phyloP scores from a whole-genome alignment of 176 grass and related monocot genomes.

The Leersia perrieri region DNA sequence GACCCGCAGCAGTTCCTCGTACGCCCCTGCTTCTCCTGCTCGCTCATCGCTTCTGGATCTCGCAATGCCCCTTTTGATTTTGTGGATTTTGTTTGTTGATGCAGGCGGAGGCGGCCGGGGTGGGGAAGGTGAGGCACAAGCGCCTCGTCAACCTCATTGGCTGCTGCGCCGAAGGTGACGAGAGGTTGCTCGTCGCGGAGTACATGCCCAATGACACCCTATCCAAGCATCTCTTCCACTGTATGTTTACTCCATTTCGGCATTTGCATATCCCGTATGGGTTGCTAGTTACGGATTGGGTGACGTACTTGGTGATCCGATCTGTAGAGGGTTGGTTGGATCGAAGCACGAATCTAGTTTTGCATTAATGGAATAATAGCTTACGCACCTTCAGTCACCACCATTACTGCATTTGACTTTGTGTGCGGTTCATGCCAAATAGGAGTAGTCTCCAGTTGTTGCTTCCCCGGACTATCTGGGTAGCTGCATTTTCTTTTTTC shows the following conservation, averaged over 20 bases:
- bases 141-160: slow-evolving; percentile 95
- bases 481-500: background rate
- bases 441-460: slow-evolving; percentile 1
- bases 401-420: slow-evolving; percentile 36
- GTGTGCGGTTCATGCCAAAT: background rate
- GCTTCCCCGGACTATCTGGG: background rate
- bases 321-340: slow-evolving; percentile 26
- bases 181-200: slow-evolving; percentile 92
- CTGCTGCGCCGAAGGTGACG: slow-evolving; percentile 96
- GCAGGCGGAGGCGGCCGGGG: slow-evolving; percentile 82
- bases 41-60: slow-evolving; percentile 9
- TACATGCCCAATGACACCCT: slow-evolving; percentile 99
- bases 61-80: background rate
- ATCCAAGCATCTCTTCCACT: slow-evolving; percentile 99
- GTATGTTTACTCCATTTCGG: slow-evolving; percentile 32
- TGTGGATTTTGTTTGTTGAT: background rate
- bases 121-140: slow-evolving; percentile 93
- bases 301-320: slow-evolving; percentile 44
- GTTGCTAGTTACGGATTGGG: background rate
- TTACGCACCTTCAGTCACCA: slow-evolving; percentile 19
- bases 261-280: background rate
- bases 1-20: slow-evolving; percentile 99
- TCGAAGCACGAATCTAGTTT: slow-evolving; percentile 1
- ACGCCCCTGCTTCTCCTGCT: background rate
- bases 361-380: slow-evolving; percentile 47